These are phyloP conservation scores for Talaromyces sp. DNA, from an alignment of 2,329 filamentous ascomycete genomes.

Conservation along the genomic window DNA sequence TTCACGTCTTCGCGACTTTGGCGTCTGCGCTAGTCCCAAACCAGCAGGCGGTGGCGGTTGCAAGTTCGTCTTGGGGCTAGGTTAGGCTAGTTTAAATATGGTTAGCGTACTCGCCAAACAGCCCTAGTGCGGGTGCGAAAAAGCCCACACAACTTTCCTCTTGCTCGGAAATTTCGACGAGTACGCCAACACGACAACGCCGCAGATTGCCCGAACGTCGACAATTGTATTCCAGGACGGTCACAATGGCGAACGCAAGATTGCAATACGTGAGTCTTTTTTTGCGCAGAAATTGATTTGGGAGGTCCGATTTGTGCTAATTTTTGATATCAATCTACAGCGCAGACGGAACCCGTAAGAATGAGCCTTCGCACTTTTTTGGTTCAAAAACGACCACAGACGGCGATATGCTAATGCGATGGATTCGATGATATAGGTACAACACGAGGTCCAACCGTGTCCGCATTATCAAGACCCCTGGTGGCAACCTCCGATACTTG, in stretches of 20 bases:
- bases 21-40: slow-evolving; percentile 2
- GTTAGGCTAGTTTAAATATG: slow-evolving; percentile 18
- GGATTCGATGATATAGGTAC: slow-evolving; percentile 58
- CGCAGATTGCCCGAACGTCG: slow-evolving; percentile 35
- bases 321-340: slow-evolving; percentile 34
- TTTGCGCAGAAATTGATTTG: not conserved
- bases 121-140: slow-evolving; percentile 30
- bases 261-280: slow-evolving; percentile 41
- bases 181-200: slow-evolving; percentile 37
- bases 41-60: slow-evolving; percentile 29
- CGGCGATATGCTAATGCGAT: slow-evolving; percentile 26
- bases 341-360: slow-evolving; percentile 77
- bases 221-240: slow-evolving; percentile 35
- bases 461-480: slow-evolving; percentile 91
- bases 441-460: slow-evolving; percentile 98
- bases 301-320: slow-evolving; percentile 19
- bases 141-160: slow-evolving; percentile 39
- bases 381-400: not conserved
- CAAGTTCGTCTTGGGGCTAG: slow-evolving; percentile 16
- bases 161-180: slow-evolving; percentile 35
- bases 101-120: slow-evolving; percentile 33
- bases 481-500: slow-evolving; percentile 89
- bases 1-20: slow-evolving; percentile 9
- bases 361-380: slow-evolving; percentile 12
- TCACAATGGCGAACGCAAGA: slow-evolving; percentile 50